Evolutionary conservation across 2,329 filamentous ascomycete species (phyloP).

Genomic region (Balansia obtecta): DNA sequence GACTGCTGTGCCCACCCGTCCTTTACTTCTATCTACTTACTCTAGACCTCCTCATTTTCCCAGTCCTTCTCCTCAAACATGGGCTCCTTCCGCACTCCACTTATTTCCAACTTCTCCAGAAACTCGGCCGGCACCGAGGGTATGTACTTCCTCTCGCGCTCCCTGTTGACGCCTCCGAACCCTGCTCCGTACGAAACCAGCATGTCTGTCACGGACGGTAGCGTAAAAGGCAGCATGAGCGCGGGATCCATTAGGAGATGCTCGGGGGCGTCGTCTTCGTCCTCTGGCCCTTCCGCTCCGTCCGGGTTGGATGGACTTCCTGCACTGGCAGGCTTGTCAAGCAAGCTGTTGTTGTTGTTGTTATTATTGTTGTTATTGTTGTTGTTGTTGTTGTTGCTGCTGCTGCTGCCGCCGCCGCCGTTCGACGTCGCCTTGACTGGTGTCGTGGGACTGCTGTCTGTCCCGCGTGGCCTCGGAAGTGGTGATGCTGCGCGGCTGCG

Average conservation of each 20-base stretch:
- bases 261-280: slow-evolving; percentile 54
- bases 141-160: slow-evolving; percentile 89
- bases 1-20: too few relatives aligned
- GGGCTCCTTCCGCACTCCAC: slow-evolving; percentile 36
- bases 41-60: slow-evolving; percentile 50
- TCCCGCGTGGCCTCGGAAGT: slow-evolving; percentile 17
- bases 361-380: too few relatives aligned
- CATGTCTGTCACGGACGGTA: slow-evolving; percentile 96
- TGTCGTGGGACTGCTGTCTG: slow-evolving; percentile 31
- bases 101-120: slow-evolving; percentile 67
- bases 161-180: slow-evolving; percentile 82
- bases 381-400: too few relatives aligned
- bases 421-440: slow-evolving; percentile 28
- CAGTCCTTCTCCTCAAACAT: slow-evolving; percentile 53
- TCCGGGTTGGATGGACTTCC: slow-evolving; percentile 26
- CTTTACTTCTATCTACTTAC: background rate
- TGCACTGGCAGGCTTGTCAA: slow-evolving; percentile 28
- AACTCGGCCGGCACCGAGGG: slow-evolving; percentile 92
- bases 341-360: slow-evolving; percentile 23
- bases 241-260: slow-evolving; percentile 77
- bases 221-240: slow-evolving; percentile 85
- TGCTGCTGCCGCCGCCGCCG: too few relatives aligned
- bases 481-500: slow-evolving; percentile 35
- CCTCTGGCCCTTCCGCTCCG: slow-evolving; percentile 28
- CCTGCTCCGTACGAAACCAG: slow-evolving; percentile 88